Percentiles rank a stretch among this genome's conserved stretches.
phyloP scores from a whole-genome alignment of 208 protist species.

The Crithidia acanthocephali region DNA sequence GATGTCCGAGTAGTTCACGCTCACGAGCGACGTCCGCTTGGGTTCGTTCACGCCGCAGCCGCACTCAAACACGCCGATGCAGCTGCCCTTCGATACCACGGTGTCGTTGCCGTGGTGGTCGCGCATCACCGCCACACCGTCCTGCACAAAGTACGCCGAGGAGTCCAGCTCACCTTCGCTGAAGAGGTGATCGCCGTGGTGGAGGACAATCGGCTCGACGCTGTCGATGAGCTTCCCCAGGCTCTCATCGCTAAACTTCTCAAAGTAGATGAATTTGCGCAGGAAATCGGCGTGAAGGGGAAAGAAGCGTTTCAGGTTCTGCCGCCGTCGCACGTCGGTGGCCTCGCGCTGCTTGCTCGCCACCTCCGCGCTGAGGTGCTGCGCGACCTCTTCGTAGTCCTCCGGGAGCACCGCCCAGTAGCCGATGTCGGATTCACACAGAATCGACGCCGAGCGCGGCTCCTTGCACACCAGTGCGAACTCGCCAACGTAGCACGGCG shows the following conservation, averaged over 20 bases:
- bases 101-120: slow-evolving; percentile 44
- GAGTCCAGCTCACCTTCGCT: slow-evolving; percentile 66
- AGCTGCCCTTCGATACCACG: slow-evolving; percentile 63
- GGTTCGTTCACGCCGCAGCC: slow-evolving; percentile 81
- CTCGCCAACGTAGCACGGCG: slow-evolving; percentile 89
- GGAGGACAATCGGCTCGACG: slow-evolving; percentile 86
- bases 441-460: slow-evolving; percentile 83
- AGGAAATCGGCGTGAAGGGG: slow-evolving; percentile 77
- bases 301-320: slow-evolving; percentile 87
- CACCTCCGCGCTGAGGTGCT: slow-evolving; percentile 71
- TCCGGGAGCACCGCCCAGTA: slow-evolving; percentile 82
- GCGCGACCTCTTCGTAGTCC: slow-evolving; percentile 82
- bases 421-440: slow-evolving; percentile 85
- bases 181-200: slow-evolving; percentile 80
- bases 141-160: slow-evolving; percentile 86
- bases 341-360: slow-evolving; percentile 85
- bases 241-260: slow-evolving; percentile 63
- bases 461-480: slow-evolving; percentile 92
- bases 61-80: slow-evolving; percentile 90
- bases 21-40: slow-evolving; percentile 75
- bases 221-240: slow-evolving; percentile 62
- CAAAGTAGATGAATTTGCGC: slow-evolving; percentile 81
- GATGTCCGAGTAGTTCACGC: slow-evolving; percentile 90
- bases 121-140: slow-evolving; percentile 66
- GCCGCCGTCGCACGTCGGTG: slow-evolving; percentile 80